Conservation (phyloP, 106 monocot genomes). For the Acanthochlamys bracteata region DNA sequence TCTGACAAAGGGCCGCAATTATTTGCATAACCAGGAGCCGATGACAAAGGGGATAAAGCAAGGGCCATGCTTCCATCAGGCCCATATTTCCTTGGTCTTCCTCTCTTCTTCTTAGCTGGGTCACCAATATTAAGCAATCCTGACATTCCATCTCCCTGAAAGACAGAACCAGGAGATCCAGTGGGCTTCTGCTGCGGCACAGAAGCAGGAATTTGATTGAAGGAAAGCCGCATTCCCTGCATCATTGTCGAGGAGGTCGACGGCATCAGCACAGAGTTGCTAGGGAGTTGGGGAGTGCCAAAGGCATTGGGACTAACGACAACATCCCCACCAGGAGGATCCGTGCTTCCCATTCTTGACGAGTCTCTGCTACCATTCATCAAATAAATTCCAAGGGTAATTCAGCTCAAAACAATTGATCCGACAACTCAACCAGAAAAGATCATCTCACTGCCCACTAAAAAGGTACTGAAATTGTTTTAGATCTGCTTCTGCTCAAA, state of each 20-base stretch:
- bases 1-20: slow-evolving; percentile 18
- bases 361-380: slow-evolving; percentile 27
- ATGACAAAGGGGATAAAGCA: slow-evolving; percentile 28
- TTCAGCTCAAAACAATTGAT: no score
- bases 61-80: slow-evolving; percentile 59
- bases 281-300: slow-evolving; percentile 3
- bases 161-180: slow-evolving; percentile 13
- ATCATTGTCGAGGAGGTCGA: slow-evolving; percentile 19
- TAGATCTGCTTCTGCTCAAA: no score
- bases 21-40: slow-evolving; percentile 19
- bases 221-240: slow-evolving; percentile 28
- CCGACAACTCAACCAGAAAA: no score
- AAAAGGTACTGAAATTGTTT: no score
- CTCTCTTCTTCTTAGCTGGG: slow-evolving; percentile 51
- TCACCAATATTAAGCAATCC: slow-evolving; percentile 31
- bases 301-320: background rate
- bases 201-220: slow-evolving; percentile 14
- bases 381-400: background rate
- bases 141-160: slow-evolving; percentile 13
- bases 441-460: no score
- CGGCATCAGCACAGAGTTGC: slow-evolving; percentile 18
- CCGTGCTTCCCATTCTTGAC: slow-evolving; percentile 18
- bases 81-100: slow-evolving; percentile 69
- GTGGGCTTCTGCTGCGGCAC: slow-evolving; percentile 12
- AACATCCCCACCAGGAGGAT: slow-evolving; percentile 11